phyloP scores from a whole-genome alignment of 1,284 basidiomycete species.

The Tilletia caries region DNA sequence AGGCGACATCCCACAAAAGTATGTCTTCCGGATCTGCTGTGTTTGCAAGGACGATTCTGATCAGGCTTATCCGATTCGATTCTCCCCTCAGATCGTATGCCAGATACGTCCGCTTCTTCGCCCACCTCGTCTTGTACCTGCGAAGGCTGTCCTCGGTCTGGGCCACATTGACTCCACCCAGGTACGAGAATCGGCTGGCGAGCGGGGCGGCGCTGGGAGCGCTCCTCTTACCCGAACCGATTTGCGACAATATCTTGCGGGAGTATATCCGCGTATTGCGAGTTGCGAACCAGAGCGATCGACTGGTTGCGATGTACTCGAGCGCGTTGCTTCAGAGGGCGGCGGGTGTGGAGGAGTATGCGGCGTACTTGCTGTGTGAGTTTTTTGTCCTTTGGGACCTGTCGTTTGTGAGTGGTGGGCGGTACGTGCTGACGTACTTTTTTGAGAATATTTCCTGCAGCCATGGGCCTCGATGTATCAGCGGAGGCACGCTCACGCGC shows the following conservation, averaged over 20 bases:
- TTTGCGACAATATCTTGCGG: conserved; percentile 74
- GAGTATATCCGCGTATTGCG: conserved; percentile 81
- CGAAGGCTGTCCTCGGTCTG: conserved; percentile 66
- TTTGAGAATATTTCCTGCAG: conserved; percentile 52
- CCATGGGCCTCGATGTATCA: conserved; percentile 68
- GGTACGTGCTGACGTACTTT: not conserved
- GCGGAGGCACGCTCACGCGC: conserved; percentile 69
- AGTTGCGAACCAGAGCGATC: conserved; percentile 66
- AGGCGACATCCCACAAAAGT: not conserved
- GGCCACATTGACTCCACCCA: not conserved
- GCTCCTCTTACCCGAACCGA: conserved; percentile 57
- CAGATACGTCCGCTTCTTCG: conserved; percentile 75
- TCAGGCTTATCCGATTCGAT: too few relatives aligned
- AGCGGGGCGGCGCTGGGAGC: not conserved
- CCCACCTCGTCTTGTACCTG: conserved; percentile 87
- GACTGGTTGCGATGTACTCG: conserved; percentile 89
- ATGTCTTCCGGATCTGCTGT: too few relatives aligned
- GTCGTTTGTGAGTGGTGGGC: conserved; percentile 55
- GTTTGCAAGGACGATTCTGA: not conserved
- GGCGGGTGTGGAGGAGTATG: conserved; percentile 82
- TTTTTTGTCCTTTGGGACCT: not conserved
- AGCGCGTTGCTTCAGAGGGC: conserved; percentile 79
- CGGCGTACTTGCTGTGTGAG: conserved; percentile 66
- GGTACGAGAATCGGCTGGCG: not conserved
- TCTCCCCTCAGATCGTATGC: conserved; percentile 28